phyloP scores from a whole-genome alignment of 78 protist genomes.

The Dictyostelium citrinum region DNA sequence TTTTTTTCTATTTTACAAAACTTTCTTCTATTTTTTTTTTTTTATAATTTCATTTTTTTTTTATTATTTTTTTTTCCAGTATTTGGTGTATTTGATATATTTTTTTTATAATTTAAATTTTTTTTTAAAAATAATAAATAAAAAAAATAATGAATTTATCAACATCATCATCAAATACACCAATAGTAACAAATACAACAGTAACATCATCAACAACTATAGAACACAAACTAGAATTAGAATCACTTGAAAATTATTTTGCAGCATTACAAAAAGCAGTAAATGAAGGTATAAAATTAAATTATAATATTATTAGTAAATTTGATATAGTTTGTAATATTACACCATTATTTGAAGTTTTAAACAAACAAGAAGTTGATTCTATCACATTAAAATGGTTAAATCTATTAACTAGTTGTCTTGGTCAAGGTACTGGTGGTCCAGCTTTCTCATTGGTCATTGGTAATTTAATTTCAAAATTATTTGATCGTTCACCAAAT shows the following conservation, averaged over 20 bases:
- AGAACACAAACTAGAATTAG: not conserved
- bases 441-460: not conserved
- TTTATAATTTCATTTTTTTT: not conserved
- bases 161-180: not conserved
- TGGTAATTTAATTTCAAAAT: conserved; percentile 21
- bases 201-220: not conserved
- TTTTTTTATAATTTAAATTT: not conserved
- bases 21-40: not conserved
- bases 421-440: conserved; percentile 36
- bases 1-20: not conserved
- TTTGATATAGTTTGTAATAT: conserved; percentile 37
- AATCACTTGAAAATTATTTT: not conserved
- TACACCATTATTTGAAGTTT: not conserved
- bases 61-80: not conserved
- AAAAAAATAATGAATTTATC: not conserved
- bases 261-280: conserved; percentile 30
- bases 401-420: conserved; percentile 14
- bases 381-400: conserved; percentile 51
- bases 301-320: conserved; percentile 8
- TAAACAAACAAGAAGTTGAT: conserved; percentile 30
- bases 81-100: not conserved
- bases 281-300: conserved; percentile 48
- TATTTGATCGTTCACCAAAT: conserved; percentile 34
- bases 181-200: not conserved
- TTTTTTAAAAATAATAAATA: not conserved